These are phyloP conservation scores for Pulchroboletus neoregius DNA, from an alignment of 1,284 basidiomycete species.

Conservation along the genomic window DNA sequence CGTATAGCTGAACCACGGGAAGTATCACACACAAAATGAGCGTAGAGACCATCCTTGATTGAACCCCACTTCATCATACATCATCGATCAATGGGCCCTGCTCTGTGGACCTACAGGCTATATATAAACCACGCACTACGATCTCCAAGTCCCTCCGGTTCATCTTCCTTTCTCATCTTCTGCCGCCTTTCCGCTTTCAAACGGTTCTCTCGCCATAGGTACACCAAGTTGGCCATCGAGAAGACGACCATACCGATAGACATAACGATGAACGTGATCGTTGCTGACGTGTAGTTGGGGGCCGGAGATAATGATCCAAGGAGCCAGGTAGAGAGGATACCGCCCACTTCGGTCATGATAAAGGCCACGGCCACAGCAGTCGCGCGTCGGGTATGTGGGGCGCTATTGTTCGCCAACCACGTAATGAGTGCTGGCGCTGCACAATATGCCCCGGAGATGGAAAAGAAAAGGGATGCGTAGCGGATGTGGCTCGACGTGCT, in stretches of 20 bases:
- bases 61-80: no score
- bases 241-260: constrained; percentile 34
- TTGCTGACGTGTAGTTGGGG: constrained; percentile 42
- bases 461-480: constrained; percentile 52
- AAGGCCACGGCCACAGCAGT: constrained; percentile 51
- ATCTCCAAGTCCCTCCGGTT: constrained; percentile 25
- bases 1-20: no score
- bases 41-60: no score
- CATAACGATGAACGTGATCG: constrained; percentile 38
- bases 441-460: constrained; percentile 43
- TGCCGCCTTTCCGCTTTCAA: constrained; percentile 21
- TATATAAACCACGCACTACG: constrained; percentile 34
- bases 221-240: constrained; percentile 29
- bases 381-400: constrained; percentile 52
- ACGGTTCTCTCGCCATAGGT: constrained; percentile 24
- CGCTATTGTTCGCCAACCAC: constrained; percentile 59
- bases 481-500: constrained; percentile 35
- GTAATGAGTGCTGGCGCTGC: constrained; percentile 43
- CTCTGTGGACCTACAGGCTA: constrained; percentile 15
- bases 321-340: constrained; percentile 55
- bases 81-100: no score
- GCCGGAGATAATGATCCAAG: constrained; percentile 41
- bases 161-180: constrained; percentile 17
- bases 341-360: constrained; percentile 51
- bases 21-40: no score